Base-by-base conservation (phyloP, 176 grass and related monocot species). In the Pontederia paniculata region DNA sequence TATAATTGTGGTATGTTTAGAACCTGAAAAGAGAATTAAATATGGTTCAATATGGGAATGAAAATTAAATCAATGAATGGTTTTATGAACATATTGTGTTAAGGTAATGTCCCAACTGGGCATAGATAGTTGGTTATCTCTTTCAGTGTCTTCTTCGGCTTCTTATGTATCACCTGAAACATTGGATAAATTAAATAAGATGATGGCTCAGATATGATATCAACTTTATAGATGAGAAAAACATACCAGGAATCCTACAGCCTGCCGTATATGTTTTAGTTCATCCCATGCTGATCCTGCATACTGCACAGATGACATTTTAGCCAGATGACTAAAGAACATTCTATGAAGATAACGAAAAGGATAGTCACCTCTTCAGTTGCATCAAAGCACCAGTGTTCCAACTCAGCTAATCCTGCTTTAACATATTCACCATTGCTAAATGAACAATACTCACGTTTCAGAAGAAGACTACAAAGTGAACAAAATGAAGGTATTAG, bases 381-480 rank as follows among this genome's bases (percentile, higher is more conserved):
- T 69, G 78, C 81, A 70, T 77, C 71, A 62, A 75, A 79, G 3
- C 74, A 88, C 89, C 89, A 95, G 62, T 77, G 76, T 68, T 95
- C 83, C 31, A 95, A 78, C 70, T 88, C 89, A 57, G 52, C 42
- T 45, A 95, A 72, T 74, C 84, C 89, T 74, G 81, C 77, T 71
- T 88, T 88, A 23, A 95, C 63, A 76, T 85, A 95, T 78, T 95
- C 89, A 25, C 78, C 89, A 3, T 95, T 95, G 58, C 84, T 95
- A 65, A 88, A 82, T 15, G 89, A 88, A 80, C 89, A 95, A 13
- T 74, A 85, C 59, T 95, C 89, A 21, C 89, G 89, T 65, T 78
- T 79, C 69, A 95, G 78, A 48, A 88, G 75, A 31, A 95, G 73
- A 52, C 89, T 95, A 63, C 64, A 47, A 22, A 16, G n/a, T n/a